These are phyloP conservation scores for Eucalyptus marginata DNA, from an alignment of 345 rosid species.

Conservation along the genomic window DNA sequence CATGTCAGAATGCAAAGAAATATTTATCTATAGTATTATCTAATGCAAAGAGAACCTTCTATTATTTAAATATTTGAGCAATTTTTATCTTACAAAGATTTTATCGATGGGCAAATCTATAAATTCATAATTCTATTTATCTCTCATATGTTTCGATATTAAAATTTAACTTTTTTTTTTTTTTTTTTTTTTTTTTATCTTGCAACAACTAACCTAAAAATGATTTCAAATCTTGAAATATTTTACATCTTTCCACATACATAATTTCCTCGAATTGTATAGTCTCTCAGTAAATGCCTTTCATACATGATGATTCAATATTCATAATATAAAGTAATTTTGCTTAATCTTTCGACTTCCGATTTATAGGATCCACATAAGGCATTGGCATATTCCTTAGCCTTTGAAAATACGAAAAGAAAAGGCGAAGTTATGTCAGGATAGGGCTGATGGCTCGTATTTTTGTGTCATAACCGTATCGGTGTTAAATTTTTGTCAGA, in stretches of 20 bases:
- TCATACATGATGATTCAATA: not conserved
- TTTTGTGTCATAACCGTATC: rapidly evolving
- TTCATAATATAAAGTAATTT: not conserved
- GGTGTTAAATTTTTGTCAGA: too few relatives aligned
- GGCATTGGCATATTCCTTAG: not conserved
- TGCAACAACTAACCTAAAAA: not conserved
- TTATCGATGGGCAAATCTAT: not conserved
- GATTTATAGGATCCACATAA: not conserved
- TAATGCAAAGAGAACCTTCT: not conserved
- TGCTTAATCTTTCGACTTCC: not conserved
- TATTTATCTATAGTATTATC: not conserved
- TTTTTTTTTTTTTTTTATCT: too few relatives aligned
- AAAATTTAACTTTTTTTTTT: too few relatives aligned
- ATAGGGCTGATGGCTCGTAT: not conserved
- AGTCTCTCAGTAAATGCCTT: not conserved
- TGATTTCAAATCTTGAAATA: too few relatives aligned
- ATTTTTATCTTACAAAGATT: not conserved
- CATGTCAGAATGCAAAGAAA: not conserved
- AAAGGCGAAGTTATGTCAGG: not conserved
- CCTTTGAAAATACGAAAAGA: not conserved
- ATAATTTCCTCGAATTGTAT: not conserved
- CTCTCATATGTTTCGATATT: not conserved
- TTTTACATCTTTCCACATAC: not conserved
- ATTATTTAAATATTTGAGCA: too few relatives aligned
- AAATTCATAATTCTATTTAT: too few relatives aligned